Conservation (phyloP, 768 basidiomycete species). For the Cyathus striatus region DNA sequence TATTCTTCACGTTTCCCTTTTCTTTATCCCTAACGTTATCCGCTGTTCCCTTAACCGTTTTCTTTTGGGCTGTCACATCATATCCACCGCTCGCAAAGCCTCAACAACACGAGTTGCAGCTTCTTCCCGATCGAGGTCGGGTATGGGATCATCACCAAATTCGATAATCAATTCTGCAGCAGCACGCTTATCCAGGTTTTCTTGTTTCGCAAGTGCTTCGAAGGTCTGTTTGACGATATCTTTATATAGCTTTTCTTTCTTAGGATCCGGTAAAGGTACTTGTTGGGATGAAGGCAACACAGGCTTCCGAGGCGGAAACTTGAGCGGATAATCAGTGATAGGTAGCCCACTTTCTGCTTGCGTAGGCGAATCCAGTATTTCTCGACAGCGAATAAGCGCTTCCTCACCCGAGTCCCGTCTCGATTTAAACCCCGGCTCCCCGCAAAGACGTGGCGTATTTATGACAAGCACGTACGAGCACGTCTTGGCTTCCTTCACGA, state of each 20-base stretch:
- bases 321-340: constrained; percentile 52
- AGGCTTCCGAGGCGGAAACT: constrained; percentile 43
- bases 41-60: constrained; percentile 18
- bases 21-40: constrained; percentile 19
- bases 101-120: constrained; percentile 42
- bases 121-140: constrained; percentile 28
- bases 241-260: constrained; percentile 18
- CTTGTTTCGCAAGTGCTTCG: constrained; percentile 26
- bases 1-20: constrained; percentile 18
- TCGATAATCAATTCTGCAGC: constrained; percentile 36
- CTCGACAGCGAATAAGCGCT: constrained; percentile 71
- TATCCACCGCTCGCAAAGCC: constrained; percentile 46
- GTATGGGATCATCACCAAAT: constrained; percentile 38
- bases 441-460: constrained; percentile 91
- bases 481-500: constrained; percentile 90
- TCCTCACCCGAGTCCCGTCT: constrained; percentile 62
- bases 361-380: constrained; percentile 48
- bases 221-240: constrained; percentile 34
- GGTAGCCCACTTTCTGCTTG: constrained; percentile 30
- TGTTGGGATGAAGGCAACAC: constrained; percentile 36
- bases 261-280: not conserved
- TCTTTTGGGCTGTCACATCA: constrained; percentile 35
- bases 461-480: constrained; percentile 94
- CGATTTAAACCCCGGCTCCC: constrained; percentile 88
- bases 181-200: constrained; percentile 10